Percentiles rank a stretch among this genome's conserved stretches.
Conservation (phyloP, 371 early-diverging fungal species). For the Apophysomyces variabilis region DNA sequence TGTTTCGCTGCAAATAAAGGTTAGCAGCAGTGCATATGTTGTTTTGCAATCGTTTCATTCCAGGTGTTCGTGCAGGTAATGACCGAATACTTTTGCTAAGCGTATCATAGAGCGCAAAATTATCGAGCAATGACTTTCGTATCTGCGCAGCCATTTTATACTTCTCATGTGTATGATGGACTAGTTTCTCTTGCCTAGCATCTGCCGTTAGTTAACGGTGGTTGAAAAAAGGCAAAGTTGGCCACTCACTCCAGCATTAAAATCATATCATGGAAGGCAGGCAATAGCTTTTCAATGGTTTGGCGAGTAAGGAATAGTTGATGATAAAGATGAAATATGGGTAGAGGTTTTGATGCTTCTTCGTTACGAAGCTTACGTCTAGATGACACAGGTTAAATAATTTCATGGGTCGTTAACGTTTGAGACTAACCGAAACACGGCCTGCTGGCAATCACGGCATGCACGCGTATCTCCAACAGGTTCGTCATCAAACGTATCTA, state of each 20-base stretch:
- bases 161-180: conserved; percentile 55
- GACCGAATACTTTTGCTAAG: conserved; percentile 63
- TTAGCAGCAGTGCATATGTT: conserved; percentile 74
- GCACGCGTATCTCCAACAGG: conserved; percentile 66
- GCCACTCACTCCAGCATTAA: conserved; percentile 56
- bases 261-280: conserved; percentile 64
- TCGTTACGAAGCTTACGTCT: conserved; percentile 54
- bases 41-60: conserved; percentile 65
- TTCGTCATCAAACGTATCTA: conserved; percentile 52
- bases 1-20: conserved; percentile 83
- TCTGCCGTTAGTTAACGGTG: neutral
- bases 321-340: conserved; percentile 52
- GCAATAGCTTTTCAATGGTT: conserved; percentile 60
- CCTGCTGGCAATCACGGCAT: conserved; percentile 62
- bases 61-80: conserved; percentile 51
- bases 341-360: conserved; percentile 47
- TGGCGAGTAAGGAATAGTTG: conserved; percentile 41
- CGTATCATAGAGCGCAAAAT: conserved; percentile 66
- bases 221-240: neutral
- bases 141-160: conserved; percentile 61
- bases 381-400: neutral
- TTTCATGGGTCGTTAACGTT: neutral
- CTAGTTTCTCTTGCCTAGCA: conserved; percentile 48
- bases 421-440: conserved; percentile 49
- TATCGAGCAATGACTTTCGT: conserved; percentile 68